These are phyloP conservation scores for Xerocomus brunneocitrinus DNA, from an alignment of 768 basidiomycete species.

Conservation along the genomic window DNA sequence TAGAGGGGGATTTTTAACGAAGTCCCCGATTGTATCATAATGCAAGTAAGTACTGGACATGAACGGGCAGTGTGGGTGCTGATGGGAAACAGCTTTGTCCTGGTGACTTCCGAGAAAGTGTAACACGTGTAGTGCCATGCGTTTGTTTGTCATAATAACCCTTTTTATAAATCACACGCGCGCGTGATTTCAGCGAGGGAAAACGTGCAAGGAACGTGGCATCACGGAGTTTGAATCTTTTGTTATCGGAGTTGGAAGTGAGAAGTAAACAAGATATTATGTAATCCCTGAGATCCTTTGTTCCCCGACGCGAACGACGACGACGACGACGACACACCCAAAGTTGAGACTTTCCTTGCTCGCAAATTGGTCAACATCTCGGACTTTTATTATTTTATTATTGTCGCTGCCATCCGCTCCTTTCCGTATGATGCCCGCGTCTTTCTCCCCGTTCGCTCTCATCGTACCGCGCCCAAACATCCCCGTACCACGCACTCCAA, in stretches of 20 bases:
- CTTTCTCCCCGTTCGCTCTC: slow-evolving; percentile 54
- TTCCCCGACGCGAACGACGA: slow-evolving; percentile 24
- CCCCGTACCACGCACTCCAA: slow-evolving; percentile 56
- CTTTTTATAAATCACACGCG: slow-evolving; percentile 9
- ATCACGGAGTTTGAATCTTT: slow-evolving; percentile 11
- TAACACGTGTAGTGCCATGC: slow-evolving; percentile 18
- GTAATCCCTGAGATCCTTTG: slow-evolving; percentile 11
- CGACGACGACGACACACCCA: slow-evolving; percentile 16
- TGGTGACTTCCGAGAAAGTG: slow-evolving; percentile 9
- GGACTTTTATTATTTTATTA: slow-evolving; percentile 20
- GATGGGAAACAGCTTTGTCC: slow-evolving; percentile 14
- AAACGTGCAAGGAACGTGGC: slow-evolving; percentile 15
- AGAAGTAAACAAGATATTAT: slow-evolving; percentile 19
- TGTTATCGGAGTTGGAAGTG: slow-evolving; percentile 16
- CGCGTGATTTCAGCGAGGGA: slow-evolving; percentile 24
- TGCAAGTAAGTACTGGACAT: slow-evolving; percentile 8
- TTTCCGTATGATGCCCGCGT: slow-evolving; percentile 36
- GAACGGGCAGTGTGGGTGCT: not conserved
- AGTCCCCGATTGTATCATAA: slow-evolving; percentile 28
- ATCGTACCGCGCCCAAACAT: slow-evolving; percentile 55
- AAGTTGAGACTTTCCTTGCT: slow-evolving; percentile 21
- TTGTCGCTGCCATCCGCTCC: slow-evolving; percentile 48
- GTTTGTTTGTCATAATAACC: not conserved
- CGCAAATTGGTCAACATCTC: not conserved
- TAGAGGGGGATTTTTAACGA: slow-evolving; percentile 25